Base-by-base conservation (phyloP, 2,329 filamentous ascomycete species). In the Pezicula carpinea region DNA sequence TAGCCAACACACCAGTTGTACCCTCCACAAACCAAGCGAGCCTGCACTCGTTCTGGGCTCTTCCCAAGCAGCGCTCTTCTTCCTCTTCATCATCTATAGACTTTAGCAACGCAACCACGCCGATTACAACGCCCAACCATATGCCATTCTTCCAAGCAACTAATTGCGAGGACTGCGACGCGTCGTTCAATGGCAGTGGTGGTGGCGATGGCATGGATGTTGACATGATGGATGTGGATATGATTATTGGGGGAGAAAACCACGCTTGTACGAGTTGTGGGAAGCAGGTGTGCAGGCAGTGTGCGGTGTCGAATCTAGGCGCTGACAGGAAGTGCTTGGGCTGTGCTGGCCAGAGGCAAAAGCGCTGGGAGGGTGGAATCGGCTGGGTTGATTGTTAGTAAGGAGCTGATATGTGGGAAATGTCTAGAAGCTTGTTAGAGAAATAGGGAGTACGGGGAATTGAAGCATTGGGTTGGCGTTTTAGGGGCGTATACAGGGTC, bases 21-120 rank as follows among this genome's bases (percentile, higher is more conserved):
- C 32, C 57, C 10, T 51, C 53, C 5, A n/a, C 52, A 5, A 52
- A 42, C 18, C 79, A 83, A 59, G 67, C 70, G 4, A 80, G 75
- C 0, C 67, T 84, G 0, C 79, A 83, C 61, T 75, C 68, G 34
- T 84, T 83, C 65, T 85, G 79, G 79, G 71, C 72, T n/a, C 69
- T 83, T 13, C 71, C 68, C 2, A 51, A 22, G 26, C 45, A 11
- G 40, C 38, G 8, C 48, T 66, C 68, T 0, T 61, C 66, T 0
- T 60, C 71, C 5, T 52, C 56, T 11, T 42, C 58, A 59, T 4
- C 53, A 58, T 2, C 49, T 54, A 1, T 56, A 66, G 0, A 55
- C 59, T 1, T 53, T 63, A 2, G 42, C 63, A 6, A 47, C 14
- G 11, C 54, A 1, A 52, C 51, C 3, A 46, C 48, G 17, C 50